Base-by-base conservation (phyloP, 2,329 filamentous ascomycete genomes). In the Hymenoscyphus linearis region DNA sequence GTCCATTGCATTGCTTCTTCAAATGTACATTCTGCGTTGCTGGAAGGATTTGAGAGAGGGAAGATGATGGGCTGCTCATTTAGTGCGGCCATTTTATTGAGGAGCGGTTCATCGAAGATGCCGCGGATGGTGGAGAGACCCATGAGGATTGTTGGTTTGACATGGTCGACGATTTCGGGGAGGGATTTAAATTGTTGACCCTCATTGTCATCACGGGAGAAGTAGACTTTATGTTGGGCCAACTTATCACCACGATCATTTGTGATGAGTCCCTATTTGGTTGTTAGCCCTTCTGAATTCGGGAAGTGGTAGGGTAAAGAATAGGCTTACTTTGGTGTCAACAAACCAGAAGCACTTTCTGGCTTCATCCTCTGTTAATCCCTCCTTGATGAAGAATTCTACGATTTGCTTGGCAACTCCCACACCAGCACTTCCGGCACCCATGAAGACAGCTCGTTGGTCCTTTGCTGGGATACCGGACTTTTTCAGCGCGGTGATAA, bases 351-450 rank as follows among this genome's bases (percentile, higher is more conserved):
- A 90, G 76, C 85, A 85, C 72, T 78, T 79, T 67, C 83, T 80
- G 60, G 87, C 87, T 68, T 89, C 84, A 63, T 89, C 84, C 73
- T 90, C 87, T n/a, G 83, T 84, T 73, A 90, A 76, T 57, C 87
- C 70, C 59, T 71, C 66, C 85, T 86, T 86, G 69, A 87, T 82
- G 77, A 90, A 90, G 76, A 84, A 88, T 68, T 88, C 84, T 47
- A 89, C 86, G 66, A 96, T 84, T 69, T 95, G 90, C 67, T 96
- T 90, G 1, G 91, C 91, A 60, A 96, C 95, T 1, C 91, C 91
- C 0, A 87, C 89, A 0, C 90, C 91, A 0, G 92, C 92, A 16
- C 88, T 90, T 0, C 91, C 91, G 0, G 90, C 83, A 1, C 91
- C 91, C 67, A 93, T 96, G 55, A 93, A 78, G 1, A 96, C 81